Percentiles rank a stretch among this genome's conserved stretches.
phyloP scores from a whole-genome alignment of 176 grass and related monocot species.

The Tillandsia leiboldiana region DNA sequence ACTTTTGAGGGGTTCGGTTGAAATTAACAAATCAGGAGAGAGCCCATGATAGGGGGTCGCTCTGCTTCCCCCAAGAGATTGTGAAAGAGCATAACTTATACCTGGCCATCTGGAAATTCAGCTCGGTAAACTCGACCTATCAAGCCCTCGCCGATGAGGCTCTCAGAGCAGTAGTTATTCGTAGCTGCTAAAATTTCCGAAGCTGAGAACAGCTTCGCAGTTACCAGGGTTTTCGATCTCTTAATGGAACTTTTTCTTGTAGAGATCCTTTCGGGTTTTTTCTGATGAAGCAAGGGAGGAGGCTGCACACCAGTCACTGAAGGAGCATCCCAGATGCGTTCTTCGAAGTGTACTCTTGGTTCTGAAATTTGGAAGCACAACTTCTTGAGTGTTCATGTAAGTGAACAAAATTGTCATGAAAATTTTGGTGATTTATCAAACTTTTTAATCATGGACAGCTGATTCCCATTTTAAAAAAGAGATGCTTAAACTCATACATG shows the following conservation, averaged over 20 bases:
- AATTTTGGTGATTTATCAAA: background rate
- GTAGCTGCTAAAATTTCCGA: conserved; percentile 61
- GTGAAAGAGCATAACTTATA: conserved; percentile 17
- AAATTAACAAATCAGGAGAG: background rate
- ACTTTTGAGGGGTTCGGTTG: too few relatives aligned
- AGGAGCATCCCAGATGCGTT: conserved; percentile 40
- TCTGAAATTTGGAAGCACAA: conserved; percentile 26
- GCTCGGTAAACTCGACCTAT: conserved; percentile 85
- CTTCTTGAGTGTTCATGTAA: background rate
- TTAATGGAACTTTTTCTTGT: conserved; percentile 54
- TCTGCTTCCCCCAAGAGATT: background rate
- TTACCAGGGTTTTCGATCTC: conserved; percentile 52
- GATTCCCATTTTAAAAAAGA: too few relatives aligned
- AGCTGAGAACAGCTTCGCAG: conserved; percentile 60
- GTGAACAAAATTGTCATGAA: background rate
- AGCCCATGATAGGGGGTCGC: background rate
- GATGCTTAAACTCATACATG: too few relatives aligned
- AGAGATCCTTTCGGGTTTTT: conserved; percentile 39
- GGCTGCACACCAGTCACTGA: conserved; percentile 20
- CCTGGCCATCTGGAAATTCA: conserved; percentile 82
- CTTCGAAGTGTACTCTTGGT: conserved; percentile 33
- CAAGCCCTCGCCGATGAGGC: conserved; percentile 75
- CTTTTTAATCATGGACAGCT: background rate
- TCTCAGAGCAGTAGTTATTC: conserved; percentile 67
- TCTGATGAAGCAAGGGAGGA: conserved; percentile 21